Conservation (phyloP, 257 asterid genomes). For the Solanum pinnatisectum region DNA sequence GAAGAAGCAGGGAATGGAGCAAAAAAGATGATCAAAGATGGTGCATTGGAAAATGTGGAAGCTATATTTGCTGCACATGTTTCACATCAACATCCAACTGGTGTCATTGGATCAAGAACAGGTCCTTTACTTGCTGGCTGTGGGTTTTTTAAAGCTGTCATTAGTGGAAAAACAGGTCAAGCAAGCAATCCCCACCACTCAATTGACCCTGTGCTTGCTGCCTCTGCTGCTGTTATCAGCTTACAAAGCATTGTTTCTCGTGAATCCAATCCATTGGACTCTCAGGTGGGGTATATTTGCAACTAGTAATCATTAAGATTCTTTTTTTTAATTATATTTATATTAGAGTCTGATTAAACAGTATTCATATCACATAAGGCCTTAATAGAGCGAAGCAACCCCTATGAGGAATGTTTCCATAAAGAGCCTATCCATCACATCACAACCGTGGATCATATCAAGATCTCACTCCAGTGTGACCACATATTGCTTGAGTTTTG, state of each 20-base stretch:
- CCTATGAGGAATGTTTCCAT: neutral
- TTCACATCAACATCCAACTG: constrained; percentile 57
- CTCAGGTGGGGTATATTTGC: constrained; percentile 40
- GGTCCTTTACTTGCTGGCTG: constrained; percentile 92
- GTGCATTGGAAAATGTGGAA: constrained; percentile 69
- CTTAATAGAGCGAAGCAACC: neutral
- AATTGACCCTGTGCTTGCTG: constrained; percentile 61
- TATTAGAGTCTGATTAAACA: neutral
- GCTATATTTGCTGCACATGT: constrained; percentile 81
- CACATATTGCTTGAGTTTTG: neutral
- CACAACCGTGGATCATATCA: neutral
- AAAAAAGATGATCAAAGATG: constrained; percentile 63
- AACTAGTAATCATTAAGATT: neutral
- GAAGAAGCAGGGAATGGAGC: constrained; percentile 99
- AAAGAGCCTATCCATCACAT: neutral
- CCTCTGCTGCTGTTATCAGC: constrained; percentile 86
- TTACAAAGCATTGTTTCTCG: constrained; percentile 85
- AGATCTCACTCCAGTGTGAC: neutral
- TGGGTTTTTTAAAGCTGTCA: constrained; percentile 75
- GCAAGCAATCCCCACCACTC: constrained; percentile 22
- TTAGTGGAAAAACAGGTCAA: constrained; percentile 20
- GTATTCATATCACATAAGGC: neutral
- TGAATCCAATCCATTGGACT: constrained; percentile 77
- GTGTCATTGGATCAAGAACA: constrained; percentile 66
- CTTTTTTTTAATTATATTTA: neutral